Evolutionary conservation across 257 asterid species (phyloP).

Genomic region (Plantago ovata): DNA sequence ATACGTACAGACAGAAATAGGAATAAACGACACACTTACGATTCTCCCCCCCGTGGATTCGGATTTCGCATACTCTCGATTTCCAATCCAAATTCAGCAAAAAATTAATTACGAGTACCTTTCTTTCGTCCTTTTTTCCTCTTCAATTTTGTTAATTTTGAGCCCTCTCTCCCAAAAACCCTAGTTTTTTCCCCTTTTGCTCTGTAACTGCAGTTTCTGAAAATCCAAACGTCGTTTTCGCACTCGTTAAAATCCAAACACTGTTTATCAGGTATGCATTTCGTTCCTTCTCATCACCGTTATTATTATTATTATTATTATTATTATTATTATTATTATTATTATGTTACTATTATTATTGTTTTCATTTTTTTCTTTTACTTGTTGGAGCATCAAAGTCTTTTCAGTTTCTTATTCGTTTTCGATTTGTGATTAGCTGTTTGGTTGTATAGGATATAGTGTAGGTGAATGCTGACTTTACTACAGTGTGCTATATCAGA

Average conservation of each 20-base stretch:
- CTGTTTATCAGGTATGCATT: conserved; percentile 31
- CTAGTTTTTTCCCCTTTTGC: conserved; percentile 32
- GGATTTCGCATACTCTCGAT: conserved; percentile 44
- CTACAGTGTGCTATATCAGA: conserved; percentile 10
- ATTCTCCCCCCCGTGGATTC: conserved; percentile 25
- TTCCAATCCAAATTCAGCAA: conserved; percentile 35
- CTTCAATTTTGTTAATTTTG: conserved; percentile 22
- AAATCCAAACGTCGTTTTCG: conserved; percentile 27
- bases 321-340: no score
- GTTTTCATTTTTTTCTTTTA: conserved; percentile 12
- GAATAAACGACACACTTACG: conserved; percentile 34
- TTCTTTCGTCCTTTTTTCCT: conserved; percentile 16
- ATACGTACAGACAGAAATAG: conserved; percentile 33
- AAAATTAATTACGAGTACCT: not conserved
- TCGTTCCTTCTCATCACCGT: conserved; percentile 12
- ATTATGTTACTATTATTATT: no score
- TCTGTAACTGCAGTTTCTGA: conserved; percentile 22
- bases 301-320: no score
- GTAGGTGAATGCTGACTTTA: conserved; percentile 14
- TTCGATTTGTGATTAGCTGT: not conserved
- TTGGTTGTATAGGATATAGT: conserved; percentile 15
- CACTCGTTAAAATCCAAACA: no score
- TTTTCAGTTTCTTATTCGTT: not conserved
- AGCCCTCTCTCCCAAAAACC: no score
- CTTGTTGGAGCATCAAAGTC: conserved; percentile 18